Evolutionary conservation across 225 moss, liverwort and hornwort species (phyloP).

Genomic region (Polytrichum formosum): DNA sequence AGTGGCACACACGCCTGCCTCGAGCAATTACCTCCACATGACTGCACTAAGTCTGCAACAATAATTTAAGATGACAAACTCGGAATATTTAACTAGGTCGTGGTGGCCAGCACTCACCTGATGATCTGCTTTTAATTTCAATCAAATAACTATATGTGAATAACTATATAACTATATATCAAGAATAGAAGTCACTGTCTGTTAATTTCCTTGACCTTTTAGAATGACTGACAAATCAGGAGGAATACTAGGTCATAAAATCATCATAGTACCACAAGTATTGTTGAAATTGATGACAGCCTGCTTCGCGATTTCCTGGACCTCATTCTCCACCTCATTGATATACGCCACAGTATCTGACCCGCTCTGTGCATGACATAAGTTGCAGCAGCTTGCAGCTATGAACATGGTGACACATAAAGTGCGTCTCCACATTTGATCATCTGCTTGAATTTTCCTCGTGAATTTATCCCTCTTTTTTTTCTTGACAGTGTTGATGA

Average conservation of each 20-base stretch:
- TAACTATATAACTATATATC: background rate
- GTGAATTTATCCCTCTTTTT: too few species aligned
- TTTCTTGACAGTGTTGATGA: too few species aligned
- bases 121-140: background rate
- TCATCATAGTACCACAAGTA: conserved; percentile 10
- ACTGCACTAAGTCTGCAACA: conserved; percentile 25
- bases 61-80: background rate
- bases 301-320: conserved; percentile 17
- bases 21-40: conserved; percentile 31
- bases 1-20: conserved; percentile 37
- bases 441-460: background rate
- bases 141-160: background rate
- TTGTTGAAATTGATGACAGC: conserved; percentile 22
- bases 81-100: background rate
- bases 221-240: background rate
- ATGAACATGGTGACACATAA: background rate
- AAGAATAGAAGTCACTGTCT: background rate
- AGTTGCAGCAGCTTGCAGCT: background rate
- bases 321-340: conserved; percentile 17
- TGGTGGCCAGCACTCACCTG: background rate
- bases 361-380: conserved; percentile 18
- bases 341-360: conserved; percentile 11
- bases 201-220: background rate
- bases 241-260: too few species aligned
- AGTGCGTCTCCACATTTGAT: background rate